Conservation (phyloP, 2,329 filamentous ascomycete genomes). For the Sporothrix globosa region DNA sequence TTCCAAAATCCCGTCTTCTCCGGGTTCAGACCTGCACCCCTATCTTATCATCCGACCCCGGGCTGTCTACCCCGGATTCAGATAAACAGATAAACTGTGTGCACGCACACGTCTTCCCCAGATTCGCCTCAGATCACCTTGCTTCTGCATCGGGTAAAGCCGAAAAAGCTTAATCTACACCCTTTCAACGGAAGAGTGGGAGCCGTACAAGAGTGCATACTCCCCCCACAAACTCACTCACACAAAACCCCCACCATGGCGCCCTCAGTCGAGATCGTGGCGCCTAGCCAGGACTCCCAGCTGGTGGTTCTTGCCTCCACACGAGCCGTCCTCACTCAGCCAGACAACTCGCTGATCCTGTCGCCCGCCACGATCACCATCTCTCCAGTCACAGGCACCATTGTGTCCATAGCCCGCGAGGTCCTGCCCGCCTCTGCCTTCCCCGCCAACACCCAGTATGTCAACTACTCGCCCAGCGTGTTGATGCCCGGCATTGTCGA, state of each 20-base stretch:
- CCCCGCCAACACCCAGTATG: constrained; percentile 71
- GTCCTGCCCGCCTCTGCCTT: constrained; percentile 78
- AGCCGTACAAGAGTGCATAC: not conserved
- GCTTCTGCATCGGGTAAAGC: constrained; percentile 25
- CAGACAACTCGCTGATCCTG: constrained; percentile 62
- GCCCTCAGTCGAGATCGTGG: constrained; percentile 42
- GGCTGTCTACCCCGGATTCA: constrained; percentile 28
- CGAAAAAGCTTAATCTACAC: not conserved
- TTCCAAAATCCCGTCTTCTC: not conserved
- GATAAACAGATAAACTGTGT: not conserved
- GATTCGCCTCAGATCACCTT: constrained; percentile 17
- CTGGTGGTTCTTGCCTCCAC: constrained; percentile 81
- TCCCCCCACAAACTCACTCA: not conserved
- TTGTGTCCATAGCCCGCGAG: constrained; percentile 71
- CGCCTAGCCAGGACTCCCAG: constrained; percentile 37
- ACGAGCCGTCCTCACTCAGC: constrained; percentile 76
- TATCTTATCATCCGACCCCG: constrained; percentile 7
- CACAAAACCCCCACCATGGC: constrained; percentile 1
- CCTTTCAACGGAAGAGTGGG: constrained; percentile 5
- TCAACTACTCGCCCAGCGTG: constrained; percentile 81
- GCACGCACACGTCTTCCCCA: constrained; percentile 24
- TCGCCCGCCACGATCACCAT: constrained; percentile 83
- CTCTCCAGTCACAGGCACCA: constrained; percentile 79
- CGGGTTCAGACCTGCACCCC: not conserved
- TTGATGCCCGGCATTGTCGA: constrained; percentile 91